These are phyloP conservation scores for Mentha longifolia DNA, from an alignment of 257 asterid genomes.

Conservation along the genomic window DNA sequence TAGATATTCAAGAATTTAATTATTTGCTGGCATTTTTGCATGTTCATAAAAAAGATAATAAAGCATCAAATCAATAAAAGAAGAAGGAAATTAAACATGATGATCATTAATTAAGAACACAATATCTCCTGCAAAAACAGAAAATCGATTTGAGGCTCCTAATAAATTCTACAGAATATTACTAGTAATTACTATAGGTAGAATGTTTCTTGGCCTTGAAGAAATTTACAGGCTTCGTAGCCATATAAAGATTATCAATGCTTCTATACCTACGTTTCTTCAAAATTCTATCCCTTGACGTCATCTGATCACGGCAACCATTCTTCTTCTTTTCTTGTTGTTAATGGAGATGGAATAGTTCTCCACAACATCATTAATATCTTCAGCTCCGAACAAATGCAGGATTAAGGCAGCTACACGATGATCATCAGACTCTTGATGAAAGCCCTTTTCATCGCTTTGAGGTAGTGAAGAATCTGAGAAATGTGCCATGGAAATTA, in stretches of 20 bases:
- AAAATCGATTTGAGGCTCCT: too few species aligned
- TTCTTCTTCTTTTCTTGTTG: background rate
- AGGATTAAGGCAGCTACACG: conserved; percentile 17
- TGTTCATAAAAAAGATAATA: too few species aligned
- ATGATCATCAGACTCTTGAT: conserved; percentile 12
- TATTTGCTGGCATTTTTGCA: too few species aligned
- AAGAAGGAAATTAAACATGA: too few species aligned
- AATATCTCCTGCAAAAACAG: too few species aligned
- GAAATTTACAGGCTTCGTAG: conserved; percentile 37
- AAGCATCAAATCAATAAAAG: too few species aligned
- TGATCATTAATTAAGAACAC: too few species aligned
- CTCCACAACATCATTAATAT: background rate
- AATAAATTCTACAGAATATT: too few species aligned
- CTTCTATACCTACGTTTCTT: conserved; percentile 44
- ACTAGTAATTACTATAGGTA: background rate
- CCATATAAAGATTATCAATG: conserved; percentile 41
- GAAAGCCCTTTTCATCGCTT: background rate
- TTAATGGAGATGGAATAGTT: background rate
- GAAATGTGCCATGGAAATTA: conserved; percentile 24
- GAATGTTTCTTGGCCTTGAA: conserved; percentile 13
- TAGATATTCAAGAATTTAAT: too few species aligned
- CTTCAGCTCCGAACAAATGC: conserved; percentile 39
- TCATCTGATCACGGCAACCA: too few species aligned
- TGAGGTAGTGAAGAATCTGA: conserved; percentile 14
- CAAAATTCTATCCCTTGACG: background rate